Evolutionary conservation across 306 rosid genomes (phyloP).

Genomic region (peach (Prunus persica)): Prunus_persica_NCBIv2 NC_034012.1:23077501-23078000

Average conservation of each 20-base stretch:
- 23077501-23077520: neutral
- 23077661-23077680: neutral
- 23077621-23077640: neutral
- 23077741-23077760: conserved; percentile 25
- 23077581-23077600: neutral
- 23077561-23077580: neutral
- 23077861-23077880: conserved; percentile 57
- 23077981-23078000: neutral
- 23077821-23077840: neutral
- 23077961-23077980: conserved; percentile 12
- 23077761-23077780: neutral
- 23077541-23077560: neutral
- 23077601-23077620: neutral
- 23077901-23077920: conserved; percentile 99
- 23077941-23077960: conserved; percentile 2
- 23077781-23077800: neutral
- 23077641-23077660: neutral
- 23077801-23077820: neutral
- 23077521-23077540: neutral
- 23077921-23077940: conserved; percentile 59
- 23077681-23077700: conserved; percentile 67
- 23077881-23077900: conserved; percentile 75
- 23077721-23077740: conserved; percentile 19
- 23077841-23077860: conserved; percentile 22
- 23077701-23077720: conserved; percentile 14